Conservation (phyloP, 2,329 filamentous ascomycete species). For the Blastomyces parvus region DNA sequence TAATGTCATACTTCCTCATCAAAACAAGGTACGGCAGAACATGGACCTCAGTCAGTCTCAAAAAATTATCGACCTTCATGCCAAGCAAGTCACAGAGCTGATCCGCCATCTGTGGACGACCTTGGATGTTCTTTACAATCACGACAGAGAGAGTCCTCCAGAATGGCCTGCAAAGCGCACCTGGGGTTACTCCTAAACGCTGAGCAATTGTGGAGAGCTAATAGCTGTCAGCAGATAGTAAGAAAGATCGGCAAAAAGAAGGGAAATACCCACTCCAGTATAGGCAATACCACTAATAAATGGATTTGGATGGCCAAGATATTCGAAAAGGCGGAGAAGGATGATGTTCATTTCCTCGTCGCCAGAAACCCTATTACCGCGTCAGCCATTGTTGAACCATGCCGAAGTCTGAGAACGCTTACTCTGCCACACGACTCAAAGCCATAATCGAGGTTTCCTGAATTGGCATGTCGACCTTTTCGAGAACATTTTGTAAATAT, state of each 20-base stretch:
- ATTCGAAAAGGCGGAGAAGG: constrained; percentile 73
- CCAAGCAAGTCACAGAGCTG: constrained; percentile 72
- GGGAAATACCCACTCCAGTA: constrained; percentile 52
- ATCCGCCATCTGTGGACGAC: constrained; percentile 71
- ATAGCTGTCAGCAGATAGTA: constrained; percentile 6
- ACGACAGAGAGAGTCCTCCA: constrained; percentile 78
- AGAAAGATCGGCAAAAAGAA: neutral
- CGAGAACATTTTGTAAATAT: constrained; percentile 61
- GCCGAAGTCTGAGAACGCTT: constrained; percentile 20
- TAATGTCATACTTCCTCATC: constrained; percentile 64
- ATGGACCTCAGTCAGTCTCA: constrained; percentile 61
- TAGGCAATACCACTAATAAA: constrained; percentile 74
- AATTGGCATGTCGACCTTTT: constrained; percentile 55
- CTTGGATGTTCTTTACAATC: constrained; percentile 70
- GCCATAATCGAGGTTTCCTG: constrained; percentile 79
- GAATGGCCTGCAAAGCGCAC: constrained; percentile 70
- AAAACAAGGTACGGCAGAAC: constrained; percentile 82
- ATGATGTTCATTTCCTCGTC: constrained; percentile 82
- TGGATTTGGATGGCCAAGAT: constrained; percentile 71
- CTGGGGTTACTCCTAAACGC: constrained; percentile 51
- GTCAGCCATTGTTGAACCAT: constrained; percentile 9
- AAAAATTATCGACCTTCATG: constrained; percentile 63
- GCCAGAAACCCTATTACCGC: constrained; percentile 48
- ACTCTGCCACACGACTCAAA: constrained; percentile 74
- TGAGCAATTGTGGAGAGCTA: constrained; percentile 63